phyloP scores from a whole-genome alignment of 768 basidiomycete species.

The Pholiota molesta region DNA sequence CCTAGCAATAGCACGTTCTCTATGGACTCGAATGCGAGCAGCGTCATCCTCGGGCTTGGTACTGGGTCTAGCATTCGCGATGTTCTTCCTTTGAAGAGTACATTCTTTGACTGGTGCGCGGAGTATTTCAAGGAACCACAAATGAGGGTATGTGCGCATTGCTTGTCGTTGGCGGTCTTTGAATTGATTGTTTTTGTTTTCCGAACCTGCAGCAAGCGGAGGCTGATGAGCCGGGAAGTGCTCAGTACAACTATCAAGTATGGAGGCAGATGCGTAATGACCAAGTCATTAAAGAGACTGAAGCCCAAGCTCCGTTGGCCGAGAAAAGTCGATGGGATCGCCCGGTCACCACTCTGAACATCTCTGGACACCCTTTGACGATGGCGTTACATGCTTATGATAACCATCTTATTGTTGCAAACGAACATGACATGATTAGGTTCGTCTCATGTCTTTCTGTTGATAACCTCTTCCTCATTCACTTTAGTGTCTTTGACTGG shows the following conservation, averaged over 20 bases:
- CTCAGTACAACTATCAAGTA: slow-evolving; percentile 92
- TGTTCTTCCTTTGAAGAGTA: slow-evolving; percentile 86
- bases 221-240: slow-evolving; percentile 92
- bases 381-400: slow-evolving; percentile 94
- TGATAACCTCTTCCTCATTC: slow-evolving; percentile 6
- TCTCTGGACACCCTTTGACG: slow-evolving; percentile 63
- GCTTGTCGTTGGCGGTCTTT: background rate
- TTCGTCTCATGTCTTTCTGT: slow-evolving; percentile 33
- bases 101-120: slow-evolving; percentile 94
- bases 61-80: slow-evolving; percentile 84
- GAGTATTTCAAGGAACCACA: slow-evolving; percentile 99
- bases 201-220: slow-evolving; percentile 74
- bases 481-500: slow-evolving; percentile 92
- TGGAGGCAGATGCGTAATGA: slow-evolving; percentile 95
- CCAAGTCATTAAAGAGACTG: slow-evolving; percentile 68
- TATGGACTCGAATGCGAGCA: slow-evolving; percentile 67
- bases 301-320: slow-evolving; percentile 69
- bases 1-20: slow-evolving; percentile 81
- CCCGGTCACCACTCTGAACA: slow-evolving; percentile 66
- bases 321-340: slow-evolving; percentile 74
- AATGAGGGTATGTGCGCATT: slow-evolving; percentile 78
- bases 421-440: slow-evolving; percentile 87
- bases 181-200: slow-evolving; percentile 13
- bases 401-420: slow-evolving; percentile 82
- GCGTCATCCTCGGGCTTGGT: slow-evolving; percentile 75